These are phyloP conservation scores for Malus hybrid DNA, from an alignment of 331 rosid species.

Conservation along the genomic window DNA sequence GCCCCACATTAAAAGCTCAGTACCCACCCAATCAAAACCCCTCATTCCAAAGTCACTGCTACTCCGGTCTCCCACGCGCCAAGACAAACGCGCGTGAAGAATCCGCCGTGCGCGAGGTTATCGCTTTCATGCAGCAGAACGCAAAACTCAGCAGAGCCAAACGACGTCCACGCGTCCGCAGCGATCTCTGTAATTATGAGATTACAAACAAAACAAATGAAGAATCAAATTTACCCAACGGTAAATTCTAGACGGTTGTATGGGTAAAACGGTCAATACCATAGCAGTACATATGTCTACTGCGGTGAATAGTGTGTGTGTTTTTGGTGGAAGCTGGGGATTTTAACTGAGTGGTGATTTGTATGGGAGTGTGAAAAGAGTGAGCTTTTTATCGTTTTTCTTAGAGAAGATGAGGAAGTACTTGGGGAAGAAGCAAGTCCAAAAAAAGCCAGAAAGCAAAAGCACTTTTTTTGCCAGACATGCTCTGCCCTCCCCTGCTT, in stretches of 20 bases:
- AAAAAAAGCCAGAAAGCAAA: background rate
- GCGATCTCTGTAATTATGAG: background rate
- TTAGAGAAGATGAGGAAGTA: conserved; percentile 13
- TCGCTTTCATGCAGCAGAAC: conserved; percentile 7
- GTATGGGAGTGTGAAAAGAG: background rate
- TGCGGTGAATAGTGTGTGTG: background rate
- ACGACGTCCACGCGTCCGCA: background rate
- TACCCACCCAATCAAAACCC: background rate
- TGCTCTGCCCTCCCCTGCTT: conserved; percentile 16
- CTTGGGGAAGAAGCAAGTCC: conserved; percentile 16
- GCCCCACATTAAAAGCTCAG: background rate
- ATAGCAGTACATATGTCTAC: background rate
- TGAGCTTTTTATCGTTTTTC: background rate
- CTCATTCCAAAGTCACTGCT: background rate
- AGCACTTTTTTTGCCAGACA: conserved; percentile 26
- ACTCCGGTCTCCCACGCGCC: background rate
- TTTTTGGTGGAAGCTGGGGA: background rate
- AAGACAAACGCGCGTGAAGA: background rate
- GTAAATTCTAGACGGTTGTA: background rate
- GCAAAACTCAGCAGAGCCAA: background rate
- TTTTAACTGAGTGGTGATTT: background rate
- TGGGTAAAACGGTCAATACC: background rate
- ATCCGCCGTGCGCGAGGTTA: background rate
- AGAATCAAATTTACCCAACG: background rate
- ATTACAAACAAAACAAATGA: background rate